Base-by-base conservation (phyloP, 345 rosid genomes). In the Conringia planisiliqua region DNA sequence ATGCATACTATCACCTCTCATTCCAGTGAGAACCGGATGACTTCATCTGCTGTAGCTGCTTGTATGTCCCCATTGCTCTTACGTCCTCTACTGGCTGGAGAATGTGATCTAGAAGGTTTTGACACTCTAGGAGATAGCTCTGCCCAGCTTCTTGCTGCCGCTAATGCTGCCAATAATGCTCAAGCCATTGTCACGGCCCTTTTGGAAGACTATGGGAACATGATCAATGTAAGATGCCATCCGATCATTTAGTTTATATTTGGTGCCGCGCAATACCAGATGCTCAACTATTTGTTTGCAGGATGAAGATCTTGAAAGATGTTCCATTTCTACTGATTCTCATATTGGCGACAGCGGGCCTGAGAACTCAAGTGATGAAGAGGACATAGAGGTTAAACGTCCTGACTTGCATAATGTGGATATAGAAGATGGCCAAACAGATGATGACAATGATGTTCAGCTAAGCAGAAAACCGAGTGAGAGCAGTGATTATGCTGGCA, bases 81-180 rank as follows among this genome's bases (percentile, higher is more conserved):
- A 79, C 98, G 96, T 47, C 98, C 99, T 78, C 71, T 95, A 50
- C 79, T 95, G 78, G 99, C 96, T 24, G 98, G 97, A 82, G 97
- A 92, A 88, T 95, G 98, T 75, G 99, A 92, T 84, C 80, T 86
- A 73, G 98, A 92, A 68, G 96, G 93, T 76, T 92, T 89, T 66
- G 98, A 92, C 75, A 62, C 76, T 54, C 86, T 83, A 70, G 96
- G 87, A 62, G 98, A 92, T 80, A 90, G 82, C 79, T 89, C 98
- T 67, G 91, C 98, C 27, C 98, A 92, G 87, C 96, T 95, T 83
- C 92, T 92, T 77, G 99, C 99, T 84, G 99, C 99, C 42, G 97
- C 97, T 43, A 95, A 86, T 85, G 98, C 99, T 68, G 99, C 97
- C 40, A 90, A 90, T 78, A 92, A 88, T 64, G 99, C 98, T 50